Evolutionary conservation across 2,329 filamentous ascomycete species (phyloP).

Genomic region (Colletotrichum graminicola): DNA sequence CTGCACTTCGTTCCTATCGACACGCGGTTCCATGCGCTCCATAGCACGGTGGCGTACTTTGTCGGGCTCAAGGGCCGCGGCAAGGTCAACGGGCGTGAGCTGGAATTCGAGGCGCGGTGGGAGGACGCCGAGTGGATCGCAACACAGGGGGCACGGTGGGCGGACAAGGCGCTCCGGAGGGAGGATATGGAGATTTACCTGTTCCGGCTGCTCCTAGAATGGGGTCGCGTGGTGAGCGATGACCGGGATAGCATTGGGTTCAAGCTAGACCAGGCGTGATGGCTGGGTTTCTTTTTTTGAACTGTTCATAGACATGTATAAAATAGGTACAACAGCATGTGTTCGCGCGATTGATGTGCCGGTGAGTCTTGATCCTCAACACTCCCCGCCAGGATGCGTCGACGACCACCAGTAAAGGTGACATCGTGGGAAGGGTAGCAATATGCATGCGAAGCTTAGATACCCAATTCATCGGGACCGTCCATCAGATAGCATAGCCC

Average conservation of each 20-base stretch:
- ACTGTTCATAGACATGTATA: background rate
- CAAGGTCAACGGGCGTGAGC: slow-evolving; percentile 58
- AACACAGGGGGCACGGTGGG: slow-evolving; percentile 74
- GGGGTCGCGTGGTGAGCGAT: slow-evolving; percentile 78
- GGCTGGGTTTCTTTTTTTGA: background rate
- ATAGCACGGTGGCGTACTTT: slow-evolving; percentile 82
- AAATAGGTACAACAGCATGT: background rate
- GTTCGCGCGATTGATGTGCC: background rate
- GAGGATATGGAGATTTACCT: slow-evolving; percentile 87
- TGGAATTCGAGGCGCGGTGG: slow-evolving; percentile 61
- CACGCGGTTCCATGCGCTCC: slow-evolving; percentile 77
- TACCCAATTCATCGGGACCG: background rate
- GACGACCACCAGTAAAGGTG: background rate
- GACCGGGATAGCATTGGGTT: slow-evolving; percentile 61
- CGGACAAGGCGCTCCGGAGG: slow-evolving; percentile 69
- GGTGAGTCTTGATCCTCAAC: background rate
- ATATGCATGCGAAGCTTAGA: slow-evolving; percentile 10
- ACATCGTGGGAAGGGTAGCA: background rate
- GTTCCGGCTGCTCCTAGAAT: slow-evolving; percentile 82
- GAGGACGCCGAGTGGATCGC: slow-evolving; percentile 75
- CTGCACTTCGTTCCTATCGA: slow-evolving; percentile 85
- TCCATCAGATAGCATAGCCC: background rate
- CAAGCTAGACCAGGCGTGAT: slow-evolving; percentile 35
- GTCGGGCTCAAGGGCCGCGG: slow-evolving; percentile 65
- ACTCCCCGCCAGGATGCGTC: background rate